Percentiles rank a stretch among this genome's conserved stretches.
These are phyloP conservation scores for Halophytophthora batemanensis DNA, from an alignment of 352 stramenopile species.

Conservation along the genomic window DNA sequence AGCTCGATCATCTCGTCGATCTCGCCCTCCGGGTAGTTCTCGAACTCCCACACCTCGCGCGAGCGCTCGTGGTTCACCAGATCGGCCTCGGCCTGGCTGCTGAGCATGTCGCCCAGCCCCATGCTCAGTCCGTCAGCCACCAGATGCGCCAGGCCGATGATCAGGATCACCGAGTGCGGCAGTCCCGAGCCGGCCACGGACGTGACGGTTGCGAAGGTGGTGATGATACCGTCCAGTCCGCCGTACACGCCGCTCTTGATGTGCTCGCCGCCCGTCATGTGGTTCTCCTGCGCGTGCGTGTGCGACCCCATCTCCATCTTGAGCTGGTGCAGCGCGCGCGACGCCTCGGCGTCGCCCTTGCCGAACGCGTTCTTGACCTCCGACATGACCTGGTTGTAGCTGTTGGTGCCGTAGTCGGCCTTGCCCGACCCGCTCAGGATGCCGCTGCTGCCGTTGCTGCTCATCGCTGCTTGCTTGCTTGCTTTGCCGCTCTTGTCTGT, in stretches of 20 bases:
- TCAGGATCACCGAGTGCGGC: constrained; percentile 90
- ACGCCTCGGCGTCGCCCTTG: constrained; percentile 46
- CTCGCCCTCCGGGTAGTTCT: constrained; percentile 95
- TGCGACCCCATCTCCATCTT: constrained; percentile 57
- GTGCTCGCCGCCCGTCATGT: constrained; percentile 65
- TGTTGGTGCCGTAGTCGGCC: constrained; percentile 48
- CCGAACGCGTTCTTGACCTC: constrained; percentile 56
- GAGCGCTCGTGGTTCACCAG: constrained; percentile 91
- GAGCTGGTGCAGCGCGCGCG: constrained; percentile 60
- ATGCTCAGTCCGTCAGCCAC: constrained; percentile 94
- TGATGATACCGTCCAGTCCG: constrained; percentile 96
- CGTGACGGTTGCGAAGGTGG: constrained; percentile 94
- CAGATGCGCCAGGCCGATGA: constrained; percentile 93
- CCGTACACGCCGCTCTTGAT: constrained; percentile 93
- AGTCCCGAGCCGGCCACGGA: constrained; percentile 90
- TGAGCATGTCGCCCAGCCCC: constrained; percentile 95
- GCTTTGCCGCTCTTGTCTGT: too few relatives aligned
- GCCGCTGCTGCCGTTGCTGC: constrained; percentile 3
- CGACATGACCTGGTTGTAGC: constrained; percentile 38
- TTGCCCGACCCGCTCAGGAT: constrained; percentile 27
- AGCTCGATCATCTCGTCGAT: constrained; percentile 97
- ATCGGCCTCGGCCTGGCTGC: constrained; percentile 91
- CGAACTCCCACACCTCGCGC: constrained; percentile 93
- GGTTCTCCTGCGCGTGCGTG: constrained; percentile 69
- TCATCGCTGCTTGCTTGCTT: not conserved